Base-by-base conservation (phyloP, 331 rosid genomes). In the Pyrus hybrid region DNA sequence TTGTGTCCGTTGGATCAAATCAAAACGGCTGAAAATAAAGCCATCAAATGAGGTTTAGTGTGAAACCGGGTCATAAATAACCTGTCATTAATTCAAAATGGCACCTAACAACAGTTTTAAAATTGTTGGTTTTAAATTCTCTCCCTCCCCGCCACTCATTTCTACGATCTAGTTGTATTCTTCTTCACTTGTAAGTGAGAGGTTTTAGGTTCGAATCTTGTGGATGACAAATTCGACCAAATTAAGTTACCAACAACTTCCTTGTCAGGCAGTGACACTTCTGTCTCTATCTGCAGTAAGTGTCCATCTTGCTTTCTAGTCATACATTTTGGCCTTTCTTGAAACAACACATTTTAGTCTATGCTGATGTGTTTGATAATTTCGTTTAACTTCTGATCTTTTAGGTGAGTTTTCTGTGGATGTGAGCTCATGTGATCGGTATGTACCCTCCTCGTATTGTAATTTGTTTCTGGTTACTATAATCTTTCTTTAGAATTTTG, bases 391-490 rank as follows among this genome's bases (percentile, higher is more conserved):
- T 82, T 64, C n/a, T 87, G 73, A 70, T 75, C 51, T 80, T 91
- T 83, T 82, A 92, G 99, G 97, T 83, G 97, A 89, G 61, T 81
- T 77, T 86, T 95, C 97, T 22, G 91, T 81, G 60, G 96, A 87
- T 43, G 76, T 77, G 76, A 89, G 80, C 84, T 76, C 90, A 25
- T 76, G 26, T 41, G 87, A 84, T 76, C 81, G 97, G 97, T 92
- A 90, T 41, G 61, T 78, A 22, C 28, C 61, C 72, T 77, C 35
- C 41, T 1, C 41, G 41, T 35, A 54, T 61, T 47, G 23, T 64
- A 21, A 18, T 29, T 41, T 67, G 60, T 47, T 82, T 75, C 68
- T 63, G 81, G 32, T 35, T 76, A 61, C 61, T 37, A 6, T 63
- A 67, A 25, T 64, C 70, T 72, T 58, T 20, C 49, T 69, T 75